phyloP scores from a whole-genome alignment of 306 rosid species.

The Vigna reflexopilosa region DNA sequence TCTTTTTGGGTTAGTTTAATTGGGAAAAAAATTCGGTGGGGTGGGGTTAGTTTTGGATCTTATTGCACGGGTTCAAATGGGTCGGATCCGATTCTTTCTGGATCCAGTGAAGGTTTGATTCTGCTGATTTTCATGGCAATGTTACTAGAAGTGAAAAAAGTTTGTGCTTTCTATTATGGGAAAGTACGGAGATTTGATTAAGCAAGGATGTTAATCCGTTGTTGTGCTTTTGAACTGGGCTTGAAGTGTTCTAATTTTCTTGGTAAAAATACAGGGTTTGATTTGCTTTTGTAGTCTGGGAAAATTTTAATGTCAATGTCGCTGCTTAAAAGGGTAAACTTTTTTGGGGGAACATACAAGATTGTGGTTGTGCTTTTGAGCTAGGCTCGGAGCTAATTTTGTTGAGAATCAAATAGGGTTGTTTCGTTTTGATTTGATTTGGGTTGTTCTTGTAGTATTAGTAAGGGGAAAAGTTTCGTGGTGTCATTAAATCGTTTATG shows the following conservation, averaged over 20 bases:
- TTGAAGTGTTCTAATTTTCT: conserved; percentile 23
- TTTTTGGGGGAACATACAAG: neutral
- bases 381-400: neutral
- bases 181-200: conserved; percentile 29
- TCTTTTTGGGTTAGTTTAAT: conserved; percentile 28
- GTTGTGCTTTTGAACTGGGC: conserved; percentile 50
- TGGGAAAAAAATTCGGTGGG: conserved; percentile 21
- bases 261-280: neutral
- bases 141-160: conserved; percentile 6
- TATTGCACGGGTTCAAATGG: conserved; percentile 15
- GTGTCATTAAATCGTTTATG: neutral
- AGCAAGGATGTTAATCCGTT: neutral
- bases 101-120: conserved; percentile 31
- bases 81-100: conserved; percentile 28
- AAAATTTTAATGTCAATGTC: neutral
- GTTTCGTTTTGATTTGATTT: neutral
- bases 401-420: neutral
- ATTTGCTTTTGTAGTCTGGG: conserved; percentile 13
- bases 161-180: conserved; percentile 1
- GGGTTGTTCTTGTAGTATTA: neutral
- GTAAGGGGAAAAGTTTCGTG: neutral
- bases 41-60: conserved; percentile 44
- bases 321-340: neutral
- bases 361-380: neutral
- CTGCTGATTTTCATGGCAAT: conserved; percentile 21